Conservation (phyloP, 768 basidiomycete genomes). For the Suillus subaureus region DNA sequence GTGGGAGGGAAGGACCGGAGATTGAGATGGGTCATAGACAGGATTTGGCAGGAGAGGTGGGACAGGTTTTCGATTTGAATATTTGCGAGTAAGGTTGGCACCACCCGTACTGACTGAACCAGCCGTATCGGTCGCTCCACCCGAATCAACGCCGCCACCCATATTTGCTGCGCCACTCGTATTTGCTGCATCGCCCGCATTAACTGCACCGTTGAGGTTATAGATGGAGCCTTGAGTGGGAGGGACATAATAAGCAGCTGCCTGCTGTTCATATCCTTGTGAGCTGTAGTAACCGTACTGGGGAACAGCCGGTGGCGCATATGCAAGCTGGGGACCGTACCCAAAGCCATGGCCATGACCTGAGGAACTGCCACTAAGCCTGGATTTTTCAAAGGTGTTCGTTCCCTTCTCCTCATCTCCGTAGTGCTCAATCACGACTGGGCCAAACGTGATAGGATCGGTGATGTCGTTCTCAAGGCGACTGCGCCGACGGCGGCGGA, state of each 20-base stretch:
- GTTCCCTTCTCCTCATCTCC: slow-evolving; percentile 28
- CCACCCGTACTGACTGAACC: slow-evolving; percentile 22
- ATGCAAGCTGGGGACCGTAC: slow-evolving; percentile 21
- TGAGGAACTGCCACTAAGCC: slow-evolving; percentile 27
- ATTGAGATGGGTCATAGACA: slow-evolving; percentile 24
- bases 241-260: slow-evolving; percentile 9
- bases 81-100: slow-evolving; percentile 36
- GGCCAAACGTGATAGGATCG: slow-evolving; percentile 59
- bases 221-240: slow-evolving; percentile 15
- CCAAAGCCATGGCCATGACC: slow-evolving; percentile 26
- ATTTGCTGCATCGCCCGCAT: slow-evolving; percentile 20
- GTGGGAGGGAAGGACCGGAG: slow-evolving; percentile 27
- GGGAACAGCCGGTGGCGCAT: slow-evolving; percentile 14
- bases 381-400: slow-evolving; percentile 21
- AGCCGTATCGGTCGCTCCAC: neutral
- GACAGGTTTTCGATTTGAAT: slow-evolving; percentile 36
- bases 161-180: slow-evolving; percentile 16
- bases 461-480: slow-evolving; percentile 36
- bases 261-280: slow-evolving; percentile 24
- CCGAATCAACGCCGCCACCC: slow-evolving; percentile 19
- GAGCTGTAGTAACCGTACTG: slow-evolving; percentile 21
- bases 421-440: slow-evolving; percentile 25
- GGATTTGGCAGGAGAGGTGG: slow-evolving; percentile 29
- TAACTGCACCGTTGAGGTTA: slow-evolving; percentile 10
- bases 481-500: slow-evolving; percentile 52